These are phyloP conservation scores for Metschnikowia dekortorum DNA, from an alignment of 805 yeast genomes.

Conservation along the genomic window DNA sequence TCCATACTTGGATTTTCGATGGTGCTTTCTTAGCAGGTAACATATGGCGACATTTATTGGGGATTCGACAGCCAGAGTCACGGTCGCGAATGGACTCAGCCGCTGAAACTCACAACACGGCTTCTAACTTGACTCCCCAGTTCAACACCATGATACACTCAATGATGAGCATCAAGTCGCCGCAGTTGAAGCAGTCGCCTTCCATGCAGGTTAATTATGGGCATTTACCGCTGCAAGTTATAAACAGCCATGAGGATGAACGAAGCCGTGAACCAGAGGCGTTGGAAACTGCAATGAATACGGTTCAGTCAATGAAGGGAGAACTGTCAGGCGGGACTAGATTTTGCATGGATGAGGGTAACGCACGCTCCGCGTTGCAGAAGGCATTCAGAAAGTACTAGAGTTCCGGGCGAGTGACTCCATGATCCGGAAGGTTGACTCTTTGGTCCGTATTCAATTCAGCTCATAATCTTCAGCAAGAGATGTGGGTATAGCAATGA, in stretches of 20 bases:
- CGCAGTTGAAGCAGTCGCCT: too few relatives aligned
- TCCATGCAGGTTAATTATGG: too few relatives aligned
- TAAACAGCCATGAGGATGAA: background rate
- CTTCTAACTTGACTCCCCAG: too few relatives aligned
- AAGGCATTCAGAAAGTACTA: conserved; percentile 2
- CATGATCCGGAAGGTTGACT: background rate
- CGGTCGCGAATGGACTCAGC: too few relatives aligned
- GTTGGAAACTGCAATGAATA: background rate
- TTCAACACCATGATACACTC: too few relatives aligned
- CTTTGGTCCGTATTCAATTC: background rate
- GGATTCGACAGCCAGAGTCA: too few relatives aligned
- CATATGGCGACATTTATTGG: too few relatives aligned
- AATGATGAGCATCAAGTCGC: too few relatives aligned
- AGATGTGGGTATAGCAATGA: background rate
- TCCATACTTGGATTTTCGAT: too few relatives aligned
- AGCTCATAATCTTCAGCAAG: background rate
- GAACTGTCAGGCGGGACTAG: background rate
- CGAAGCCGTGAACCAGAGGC: background rate
- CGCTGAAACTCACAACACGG: too few relatives aligned
- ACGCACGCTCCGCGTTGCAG: conserved; percentile 8
- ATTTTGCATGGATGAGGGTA: conserved; percentile 14
- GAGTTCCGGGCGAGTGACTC: background rate
- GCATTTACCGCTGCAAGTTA: too few relatives aligned
- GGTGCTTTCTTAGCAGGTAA: too few relatives aligned
- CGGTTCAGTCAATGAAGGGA: background rate